Evolutionary conservation across 2,329 filamentous ascomycete genomes (phyloP).

Genomic region (Geosmithia flava): DNA sequence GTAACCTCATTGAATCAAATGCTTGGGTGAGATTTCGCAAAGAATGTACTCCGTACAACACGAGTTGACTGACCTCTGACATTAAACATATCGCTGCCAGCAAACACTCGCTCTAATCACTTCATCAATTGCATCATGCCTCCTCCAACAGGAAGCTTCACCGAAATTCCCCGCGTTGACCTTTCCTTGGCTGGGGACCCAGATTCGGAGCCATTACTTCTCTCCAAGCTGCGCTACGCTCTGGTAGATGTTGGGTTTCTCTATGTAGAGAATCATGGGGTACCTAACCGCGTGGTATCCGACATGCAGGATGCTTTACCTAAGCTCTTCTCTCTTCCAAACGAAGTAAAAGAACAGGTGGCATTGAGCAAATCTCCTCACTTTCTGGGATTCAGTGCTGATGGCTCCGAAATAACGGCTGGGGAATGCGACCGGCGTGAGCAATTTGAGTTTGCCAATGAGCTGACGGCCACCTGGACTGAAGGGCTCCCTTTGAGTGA

Average conservation of each 20-base stretch:
- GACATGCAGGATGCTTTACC: conserved; percentile 28
- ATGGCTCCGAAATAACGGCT: conserved; percentile 42
- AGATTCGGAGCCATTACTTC: conserved; percentile 16
- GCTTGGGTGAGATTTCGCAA: too few species aligned
- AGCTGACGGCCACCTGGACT: conserved; percentile 26
- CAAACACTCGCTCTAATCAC: too few species aligned
- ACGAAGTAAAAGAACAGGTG: conserved; percentile 22
- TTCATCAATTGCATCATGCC: background rate
- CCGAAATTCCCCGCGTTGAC: conserved; percentile 34
- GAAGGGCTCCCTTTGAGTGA: conserved; percentile 23
- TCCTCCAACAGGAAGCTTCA: conserved; percentile 12
- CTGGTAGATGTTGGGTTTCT: conserved; percentile 40
- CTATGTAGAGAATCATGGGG: conserved; percentile 36
- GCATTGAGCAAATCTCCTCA: conserved; percentile 42
- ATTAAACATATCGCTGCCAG: too few species aligned
- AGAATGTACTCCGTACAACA: too few species aligned
- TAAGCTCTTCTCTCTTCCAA: conserved; percentile 26
- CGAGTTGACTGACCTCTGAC: too few species aligned
- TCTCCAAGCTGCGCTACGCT: conserved; percentile 29
- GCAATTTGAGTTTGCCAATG: conserved; percentile 48
- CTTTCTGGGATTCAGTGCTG: conserved; percentile 46
- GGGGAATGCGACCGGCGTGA: conserved; percentile 38
- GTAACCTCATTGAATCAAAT: too few species aligned
- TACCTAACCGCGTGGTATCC: conserved; percentile 20
- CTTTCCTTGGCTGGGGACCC: conserved; percentile 27